Base-by-base conservation (phyloP, 2,329 filamentous ascomycete genomes). In the Fusarium graminum region DNA sequence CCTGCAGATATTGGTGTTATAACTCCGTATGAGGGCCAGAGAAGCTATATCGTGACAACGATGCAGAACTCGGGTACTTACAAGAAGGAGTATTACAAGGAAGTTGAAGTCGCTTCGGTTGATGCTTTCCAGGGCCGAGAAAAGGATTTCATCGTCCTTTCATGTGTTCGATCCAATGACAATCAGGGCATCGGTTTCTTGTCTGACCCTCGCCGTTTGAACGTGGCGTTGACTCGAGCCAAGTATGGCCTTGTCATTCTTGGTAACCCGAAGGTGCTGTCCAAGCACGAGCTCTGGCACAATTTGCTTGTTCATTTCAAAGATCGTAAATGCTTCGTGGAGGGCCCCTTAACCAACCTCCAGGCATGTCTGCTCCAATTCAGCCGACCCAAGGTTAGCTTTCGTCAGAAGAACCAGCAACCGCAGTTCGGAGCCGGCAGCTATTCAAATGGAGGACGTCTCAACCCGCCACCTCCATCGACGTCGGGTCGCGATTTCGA, bases 181-280 rank as follows among this genome's bases (percentile, higher is more conserved):
- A 97, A 98, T 77, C 95, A 99, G 78, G 95, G 95, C 69, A 99
- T 99, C 73, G 95, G 95, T 80, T 99, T 99, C 87, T 83, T 99
- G 83, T 98, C 94, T 62, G 95, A 99, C 72, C 95, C 95, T 51
- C 92, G 95, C 69, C 94, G 95, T 84, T 88, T 99, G 74, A 99
- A 99, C 75, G 95, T 99, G 22, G 95, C 94, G 38, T 86, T 99
- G 69, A 99, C 95, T 49, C 92, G 95, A 82, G 95, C 95, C 65
- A 98, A 97, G 80, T 99, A 94, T 74, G 95, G 95, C 59, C 83
- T 98, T 30, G 95, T 97, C 61, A 97, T 99, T 74, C 88, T 99
- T 10, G 95, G 95, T 66, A 99, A 99, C 75, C 95, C 95, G 30
- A 98, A 98, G 81, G 94, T 99, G 36, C 82, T 99, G 41, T 95